phyloP scores from a whole-genome alignment of 495 filamentous ascomycete genomes.

The Hamigera avellanea region DNA sequence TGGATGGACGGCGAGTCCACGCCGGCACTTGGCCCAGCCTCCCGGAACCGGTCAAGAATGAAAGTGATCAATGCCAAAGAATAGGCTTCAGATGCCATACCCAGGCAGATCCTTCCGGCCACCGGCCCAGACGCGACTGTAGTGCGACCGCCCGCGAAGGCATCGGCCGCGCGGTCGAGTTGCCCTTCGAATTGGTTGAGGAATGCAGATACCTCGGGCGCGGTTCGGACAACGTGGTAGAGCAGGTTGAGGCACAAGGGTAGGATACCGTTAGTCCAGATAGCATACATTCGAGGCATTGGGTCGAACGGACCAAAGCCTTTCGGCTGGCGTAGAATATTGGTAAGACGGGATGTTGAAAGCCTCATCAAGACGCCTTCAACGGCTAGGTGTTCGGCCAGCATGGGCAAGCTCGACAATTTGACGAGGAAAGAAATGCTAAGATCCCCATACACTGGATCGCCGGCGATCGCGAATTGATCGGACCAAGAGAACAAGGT shows the following conservation, averaged over 20 bases:
- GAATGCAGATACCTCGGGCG: conserved; percentile 74
- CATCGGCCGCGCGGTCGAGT: conserved; percentile 47
- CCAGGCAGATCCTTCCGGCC: conserved; percentile 48
- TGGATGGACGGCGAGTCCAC: conserved; percentile 49
- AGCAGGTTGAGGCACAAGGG: conserved; percentile 88
- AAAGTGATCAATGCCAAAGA: conserved; percentile 60
- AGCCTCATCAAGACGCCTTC: conserved; percentile 71
- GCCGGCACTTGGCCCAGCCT: conserved; percentile 44
- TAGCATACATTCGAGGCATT: conserved; percentile 50
- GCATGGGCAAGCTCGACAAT: conserved; percentile 63
- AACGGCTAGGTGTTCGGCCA: conserved; percentile 82
- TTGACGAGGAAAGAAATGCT: conserved; percentile 79
- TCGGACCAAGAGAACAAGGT: conserved; percentile 94
- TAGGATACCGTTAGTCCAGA: conserved; percentile 82
- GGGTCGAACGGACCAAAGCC: conserved; percentile 60
- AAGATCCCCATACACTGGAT: conserved; percentile 91
- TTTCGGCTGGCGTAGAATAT: conserved; percentile 53
- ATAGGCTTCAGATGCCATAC: conserved; percentile 63
- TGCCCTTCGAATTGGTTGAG: conserved; percentile 74
- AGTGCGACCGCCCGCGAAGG: conserved; percentile 42
- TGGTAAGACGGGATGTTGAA: conserved; percentile 61
- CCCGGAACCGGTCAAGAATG: conserved; percentile 50
- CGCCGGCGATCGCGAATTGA: conserved; percentile 52
- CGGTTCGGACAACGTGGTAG: conserved; percentile 63
- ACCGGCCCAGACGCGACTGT: conserved; percentile 19